Base-by-base conservation (phyloP, 768 basidiomycete species). In the Mycena chlorophos region DNA sequence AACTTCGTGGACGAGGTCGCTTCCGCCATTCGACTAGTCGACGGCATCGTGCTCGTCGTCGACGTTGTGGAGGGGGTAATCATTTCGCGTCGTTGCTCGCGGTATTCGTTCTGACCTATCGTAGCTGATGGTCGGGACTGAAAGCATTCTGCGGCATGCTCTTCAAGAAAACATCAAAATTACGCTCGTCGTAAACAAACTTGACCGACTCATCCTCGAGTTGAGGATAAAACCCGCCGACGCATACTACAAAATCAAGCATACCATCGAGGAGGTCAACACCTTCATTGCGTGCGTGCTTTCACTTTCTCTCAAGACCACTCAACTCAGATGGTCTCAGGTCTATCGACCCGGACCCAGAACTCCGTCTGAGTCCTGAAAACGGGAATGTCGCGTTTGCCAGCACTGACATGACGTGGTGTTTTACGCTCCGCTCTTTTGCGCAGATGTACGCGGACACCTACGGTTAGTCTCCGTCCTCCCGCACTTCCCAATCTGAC, bases 1-100 rank as follows among this genome's bases (percentile, higher is more conserved):
- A 98, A 98, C 72, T 98, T 99, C 67, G 84, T 95, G n/a, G 97
- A 99, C 66, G 97, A 99, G 72, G 94, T 94, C 20, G 95, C 94
- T 2, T 84, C 88, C 5, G 80, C 91, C 6, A 84, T 95, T 54
- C 83, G 97, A 40, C 74, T 98, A 34, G 87, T 83, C 17, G 97
- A 99, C 68, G 97, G 97, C 29, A 85, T 97, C 42, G 71, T 98
- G 1, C 73, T 99, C 22, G 95, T 98, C 1, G 95, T 99, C 3
- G 97, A 99, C 65, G 97, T 91, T n/a, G 91, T 98, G 4, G 97
- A 98, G 76, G 97, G 97, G 64, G 96, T 96, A 30, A 25, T 5
- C 55, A 51, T 58, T 39, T 23, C 30, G n/a, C 45, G 20, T 37
- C 14, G 19, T n/a, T 17, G 26, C 48, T 49, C 28, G 17, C n/a